Evolutionary conservation across 2,329 filamentous ascomycete species (phyloP), one percentile per base, ranked within the genome.

Genomic region (Fusarium sp.): DNA sequence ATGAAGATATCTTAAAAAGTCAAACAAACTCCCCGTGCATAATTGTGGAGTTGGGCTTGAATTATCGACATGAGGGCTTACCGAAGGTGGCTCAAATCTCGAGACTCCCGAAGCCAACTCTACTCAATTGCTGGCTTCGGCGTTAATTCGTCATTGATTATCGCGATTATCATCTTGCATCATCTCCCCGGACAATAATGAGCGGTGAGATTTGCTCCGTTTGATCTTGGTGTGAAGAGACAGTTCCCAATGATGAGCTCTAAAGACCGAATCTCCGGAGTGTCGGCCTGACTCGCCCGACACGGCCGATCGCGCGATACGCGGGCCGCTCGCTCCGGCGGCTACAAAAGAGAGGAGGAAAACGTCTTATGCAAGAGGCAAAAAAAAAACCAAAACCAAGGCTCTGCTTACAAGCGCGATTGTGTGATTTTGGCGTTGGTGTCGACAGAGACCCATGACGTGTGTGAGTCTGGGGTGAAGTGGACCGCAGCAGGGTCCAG

Each of bases 381-480:
- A 50, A 20, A 20, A 52, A 35, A 35, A 37, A 37, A 16, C 35
- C 14, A 37, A 45, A 30, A 16, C 48, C 25, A 13, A 30, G 48
- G 11, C 18, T 20, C 16, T 54, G 56, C 57, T 37, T 57, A 57
- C 45, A 57, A 67, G 54, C 54, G 58, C 58, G 52, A 77, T 78
- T 78, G 77, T 78, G 77, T 77, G 73, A 78, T 78, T 78, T 78
- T 78, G 74, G 76, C 68, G 72, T 70, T 64, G 50, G 77, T 78
- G 76, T 78, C 68, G 76, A 58, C 39, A 66, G 30, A 30, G 23
- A 32, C n/a, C 52, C 64, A 75, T 78, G 76, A 78, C 71, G 75
- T 71, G 25, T 41, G 41, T 13, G 13, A 75, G 62, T 71, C 71
- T 57, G 63, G 76, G 75, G 76, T 77, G 76, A 67, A 45, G 68